Evolutionary conservation across 2,329 filamentous ascomycete genomes (phyloP).

Genomic region (Fusarium kyushuense): DNA sequence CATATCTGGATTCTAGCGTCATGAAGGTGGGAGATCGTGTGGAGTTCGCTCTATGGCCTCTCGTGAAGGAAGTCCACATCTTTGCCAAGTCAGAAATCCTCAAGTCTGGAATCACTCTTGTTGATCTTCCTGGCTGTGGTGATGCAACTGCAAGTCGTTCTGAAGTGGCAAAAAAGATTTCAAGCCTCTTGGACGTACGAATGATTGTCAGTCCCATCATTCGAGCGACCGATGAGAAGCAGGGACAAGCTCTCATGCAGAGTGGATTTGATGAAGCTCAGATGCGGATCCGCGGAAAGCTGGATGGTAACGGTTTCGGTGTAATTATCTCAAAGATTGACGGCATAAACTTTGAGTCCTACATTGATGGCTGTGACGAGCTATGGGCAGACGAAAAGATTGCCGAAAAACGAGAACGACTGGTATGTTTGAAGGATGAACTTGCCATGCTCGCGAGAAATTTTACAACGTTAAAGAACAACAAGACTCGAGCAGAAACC

Average conservation of each 20-base stretch:
- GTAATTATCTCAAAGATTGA: constrained; percentile 50
- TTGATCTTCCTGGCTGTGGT: constrained; percentile 66
- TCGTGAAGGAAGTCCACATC: constrained; percentile 55
- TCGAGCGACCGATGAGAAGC: constrained; percentile 48
- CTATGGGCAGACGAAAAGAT: no score
- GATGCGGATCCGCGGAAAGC: constrained; percentile 48
- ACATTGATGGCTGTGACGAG: constrained; percentile 2
- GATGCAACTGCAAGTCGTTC: constrained; percentile 53
- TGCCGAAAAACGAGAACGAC: no score
- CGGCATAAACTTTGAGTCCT: constrained; percentile 25
- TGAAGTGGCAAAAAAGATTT: constrained; percentile 35
- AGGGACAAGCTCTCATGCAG: constrained; percentile 38
- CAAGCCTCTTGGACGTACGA: constrained; percentile 43
- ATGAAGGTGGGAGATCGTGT: rapidly evolving
- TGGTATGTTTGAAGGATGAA: no score
- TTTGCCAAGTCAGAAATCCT: constrained; percentile 60
- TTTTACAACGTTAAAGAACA: no score
- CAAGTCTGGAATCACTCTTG: constrained; percentile 61
- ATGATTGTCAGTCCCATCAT: constrained; percentile 46
- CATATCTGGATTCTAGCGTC: constrained; percentile 47
- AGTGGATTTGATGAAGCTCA: constrained; percentile 43
- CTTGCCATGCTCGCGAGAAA: no score
- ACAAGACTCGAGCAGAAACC: no score
- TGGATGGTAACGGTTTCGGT: constrained; percentile 41
- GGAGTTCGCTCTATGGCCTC: constrained; percentile 54